Base-by-base conservation (phyloP, 2,329 filamentous ascomycete genomes). In the Arachnopeziza araneosa region DNA sequence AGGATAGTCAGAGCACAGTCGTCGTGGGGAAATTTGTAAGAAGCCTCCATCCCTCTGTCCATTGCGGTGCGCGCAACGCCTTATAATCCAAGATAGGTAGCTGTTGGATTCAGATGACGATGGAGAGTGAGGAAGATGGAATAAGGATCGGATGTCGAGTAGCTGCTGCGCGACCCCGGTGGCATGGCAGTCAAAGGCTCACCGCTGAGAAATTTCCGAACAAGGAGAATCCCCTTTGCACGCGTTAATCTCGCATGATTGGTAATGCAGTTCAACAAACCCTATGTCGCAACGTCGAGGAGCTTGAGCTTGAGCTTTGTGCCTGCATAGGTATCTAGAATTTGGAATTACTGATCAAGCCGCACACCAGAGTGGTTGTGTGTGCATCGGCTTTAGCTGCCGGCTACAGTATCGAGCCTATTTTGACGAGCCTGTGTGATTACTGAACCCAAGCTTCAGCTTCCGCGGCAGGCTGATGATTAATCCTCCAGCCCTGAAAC, bases 1-100 rank as follows among this genome's bases (percentile, higher is more conserved):
- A 71, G 64, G 26, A 70, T 60, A 30, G 64, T 57, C 52, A 70
- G 54, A 53, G 69, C 67, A 64, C 68, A 67, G 24, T 68, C 60
- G 55, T 69, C 63, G 21, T 64, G 60, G 6, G 62, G 66, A 54
- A 59, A 61, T 23, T 56, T 51, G 52, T 60, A 63, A 21, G 61
- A 52, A 48, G 52, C 50, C 23, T 69, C 67, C 66, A 69, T 70
- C 57, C 32, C 54, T 44, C 17, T 14, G 17, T 44, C 12, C 36
- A 44, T 44, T 14, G 36, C 17, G 17, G 36, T 44, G 6, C 6
- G 36, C 36, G 36, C 36, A 44, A 44, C 17, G 5, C 4, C 36
- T 44, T 44, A 44, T 44, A 44, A 44, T 14, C 12, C 26, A 30
- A 30, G 26, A 30, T 30, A 30, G 26, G 26, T 30, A 30, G 26